phyloP scores from a whole-genome alignment of 495 filamentous ascomycete species.

The Lasiosphaeria miniovina region DNA sequence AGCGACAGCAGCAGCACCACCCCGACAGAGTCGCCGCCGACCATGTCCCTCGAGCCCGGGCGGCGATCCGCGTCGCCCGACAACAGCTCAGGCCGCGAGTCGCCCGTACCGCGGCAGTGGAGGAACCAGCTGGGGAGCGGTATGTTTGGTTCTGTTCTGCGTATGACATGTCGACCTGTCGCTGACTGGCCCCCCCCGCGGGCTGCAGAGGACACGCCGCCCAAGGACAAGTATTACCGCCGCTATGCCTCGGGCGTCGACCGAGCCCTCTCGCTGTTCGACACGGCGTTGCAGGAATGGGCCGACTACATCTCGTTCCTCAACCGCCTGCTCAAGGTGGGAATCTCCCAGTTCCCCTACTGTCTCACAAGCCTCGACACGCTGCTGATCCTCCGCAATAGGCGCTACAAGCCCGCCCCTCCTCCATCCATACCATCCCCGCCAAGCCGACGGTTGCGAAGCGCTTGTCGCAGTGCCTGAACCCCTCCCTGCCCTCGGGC shows the following conservation, averaged over 20 bases:
- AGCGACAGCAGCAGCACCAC: neutral
- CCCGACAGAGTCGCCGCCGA: no score
- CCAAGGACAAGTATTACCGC: slow-evolving; percentile 87
- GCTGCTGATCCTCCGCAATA: slow-evolving; percentile 36
- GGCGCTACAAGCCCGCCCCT: slow-evolving; percentile 85
- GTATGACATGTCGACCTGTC: neutral
- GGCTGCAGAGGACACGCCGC: slow-evolving; percentile 59
- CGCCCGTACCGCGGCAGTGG: slow-evolving; percentile 62
- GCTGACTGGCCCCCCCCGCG: neutral
- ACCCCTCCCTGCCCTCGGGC: slow-evolving; percentile 87
- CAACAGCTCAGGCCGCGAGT: slow-evolving; percentile 67
- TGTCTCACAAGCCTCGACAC: slow-evolving; percentile 8
- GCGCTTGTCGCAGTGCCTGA: slow-evolving; percentile 90
- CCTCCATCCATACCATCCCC: slow-evolving; percentile 68
- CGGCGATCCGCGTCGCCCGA: slow-evolving; percentile 69
- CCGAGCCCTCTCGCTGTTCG: slow-evolving; percentile 83
- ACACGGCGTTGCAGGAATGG: slow-evolving; percentile 94
- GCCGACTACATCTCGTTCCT: slow-evolving; percentile 99
- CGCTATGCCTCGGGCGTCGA: slow-evolving; percentile 88
- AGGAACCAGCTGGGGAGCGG: slow-evolving; percentile 51
- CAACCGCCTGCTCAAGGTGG: slow-evolving; percentile 83
- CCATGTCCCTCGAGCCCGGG: slow-evolving; percentile 71
- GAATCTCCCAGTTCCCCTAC: slow-evolving; percentile 3
- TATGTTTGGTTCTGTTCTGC: slow-evolving; percentile 19
- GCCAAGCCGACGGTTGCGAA: slow-evolving; percentile 83